Evolutionary conservation across 164 flowering plant genomes (phyloP), one percentile per base, ranked within the genome.

Genomic region (Annona cherimola): DNA sequence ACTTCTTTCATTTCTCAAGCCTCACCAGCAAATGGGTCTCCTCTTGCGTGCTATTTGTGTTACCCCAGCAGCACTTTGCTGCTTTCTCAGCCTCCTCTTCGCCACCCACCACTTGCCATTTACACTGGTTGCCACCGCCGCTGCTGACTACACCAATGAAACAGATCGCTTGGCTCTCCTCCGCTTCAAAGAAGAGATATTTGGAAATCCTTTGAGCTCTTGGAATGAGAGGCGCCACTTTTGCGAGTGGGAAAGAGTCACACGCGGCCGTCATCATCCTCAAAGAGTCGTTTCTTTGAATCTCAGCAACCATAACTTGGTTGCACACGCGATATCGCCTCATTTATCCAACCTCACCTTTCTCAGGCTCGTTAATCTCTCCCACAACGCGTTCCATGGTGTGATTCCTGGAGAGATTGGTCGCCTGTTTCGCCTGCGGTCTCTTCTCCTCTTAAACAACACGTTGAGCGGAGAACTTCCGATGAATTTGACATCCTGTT

Each of bases 301-400:
- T 45, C 80, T 86, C 55, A 68, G 0, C 74, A 76, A 35, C 69
- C 55, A 1, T 45, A 73, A 4, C 44, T 86, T 6, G 11, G n/a
- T 26, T 26, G 35, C 35, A 0, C 86, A 84, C 12, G 1, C 81
- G 26, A 26, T 87, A 3, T 75, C 74, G 63, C 86, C 90, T 4
- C 69, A 71, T 18, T 69, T 85, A 11, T 84, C 80, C 7, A 87
- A 87, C 43, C 83, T 87, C 64, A 79, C 86, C n/a, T 81, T 76
- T 66, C 87, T 87, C 3, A 18, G 35, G 8, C 69, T 71, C 39
- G 76, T 87, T 65, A 61, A 81, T 1, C 80, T 87, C 4, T 79
- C 74, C 46, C 50, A 76, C 60, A 87, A 87, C 74, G 55, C 45
- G 5, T 70, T 85, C 4, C 20, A 5, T 4, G 87, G 87, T 7